Evolutionary conservation across 2,329 filamentous ascomycete genomes (phyloP).

Genomic region (Cordyceps javanica): DNA sequence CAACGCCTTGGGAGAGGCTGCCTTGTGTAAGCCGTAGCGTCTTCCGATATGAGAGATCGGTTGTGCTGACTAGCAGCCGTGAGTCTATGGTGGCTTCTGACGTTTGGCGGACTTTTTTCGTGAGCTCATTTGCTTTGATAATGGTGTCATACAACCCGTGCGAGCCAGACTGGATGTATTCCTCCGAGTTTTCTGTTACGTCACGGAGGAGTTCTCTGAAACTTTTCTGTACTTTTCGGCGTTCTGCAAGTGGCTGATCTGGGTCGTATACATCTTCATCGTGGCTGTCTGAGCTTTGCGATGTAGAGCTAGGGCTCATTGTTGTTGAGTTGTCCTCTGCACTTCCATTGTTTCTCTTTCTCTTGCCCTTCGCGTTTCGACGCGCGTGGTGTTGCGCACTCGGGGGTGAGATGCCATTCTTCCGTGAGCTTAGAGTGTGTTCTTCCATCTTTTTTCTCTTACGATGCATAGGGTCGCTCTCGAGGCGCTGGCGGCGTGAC

Average conservation of each 20-base stretch:
- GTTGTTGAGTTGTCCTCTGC: conserved; percentile 16
- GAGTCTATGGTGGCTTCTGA: conserved; percentile 88
- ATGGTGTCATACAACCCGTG: conserved; percentile 61
- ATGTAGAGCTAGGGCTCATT: conserved; percentile 9
- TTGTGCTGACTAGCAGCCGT: conserved; percentile 72
- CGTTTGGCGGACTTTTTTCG: conserved; percentile 73
- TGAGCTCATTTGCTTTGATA: conserved; percentile 57
- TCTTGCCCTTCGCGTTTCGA: conserved; percentile 22
- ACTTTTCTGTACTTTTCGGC: conserved; percentile 62
- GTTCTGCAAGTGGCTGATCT: conserved; percentile 69
- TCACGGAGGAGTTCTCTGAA: conserved; percentile 61
- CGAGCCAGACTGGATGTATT: conserved; percentile 62
- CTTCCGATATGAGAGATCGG: conserved; percentile 75
- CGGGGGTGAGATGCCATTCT: not conserved
- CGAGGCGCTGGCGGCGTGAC: not conserved
- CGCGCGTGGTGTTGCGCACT: not conserved
- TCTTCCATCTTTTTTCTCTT: not conserved
- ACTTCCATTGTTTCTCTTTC: conserved; percentile 7
- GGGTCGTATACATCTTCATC: conserved; percentile 62
- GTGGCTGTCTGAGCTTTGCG: conserved; percentile 15
- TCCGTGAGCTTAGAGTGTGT: not conserved
- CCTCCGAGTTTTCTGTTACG: conserved; percentile 62
- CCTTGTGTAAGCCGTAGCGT: conserved; percentile 69
- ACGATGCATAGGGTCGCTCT: too few species aligned
- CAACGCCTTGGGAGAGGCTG: conserved; percentile 66